Evolutionary conservation across 2,329 filamentous ascomycete genomes (phyloP).

Genomic region (Chaetomium sp.): DNA sequence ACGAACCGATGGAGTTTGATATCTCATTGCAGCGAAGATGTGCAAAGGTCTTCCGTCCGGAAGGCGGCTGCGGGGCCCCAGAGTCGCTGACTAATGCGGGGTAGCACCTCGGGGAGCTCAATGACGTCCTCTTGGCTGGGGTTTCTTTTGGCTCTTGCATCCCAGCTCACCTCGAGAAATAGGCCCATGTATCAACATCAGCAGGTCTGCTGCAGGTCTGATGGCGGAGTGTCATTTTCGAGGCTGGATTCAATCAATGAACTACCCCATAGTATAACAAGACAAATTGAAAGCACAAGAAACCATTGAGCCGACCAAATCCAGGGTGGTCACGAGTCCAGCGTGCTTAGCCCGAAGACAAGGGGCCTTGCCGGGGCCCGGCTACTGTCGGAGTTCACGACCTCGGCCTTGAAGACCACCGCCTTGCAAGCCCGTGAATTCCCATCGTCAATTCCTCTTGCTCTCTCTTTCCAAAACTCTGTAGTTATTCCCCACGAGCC

Average conservation of each 20-base stretch:
- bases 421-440: not conserved
- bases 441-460: not conserved
- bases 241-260: too few relatives aligned
- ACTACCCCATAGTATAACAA: not conserved
- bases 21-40: too few relatives aligned
- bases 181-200: too few relatives aligned
- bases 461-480: not conserved
- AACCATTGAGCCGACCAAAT: too few relatives aligned
- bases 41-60: not conserved
- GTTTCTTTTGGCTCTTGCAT: not conserved
- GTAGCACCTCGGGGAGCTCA: constrained; percentile 1
- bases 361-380: constrained; percentile 4
- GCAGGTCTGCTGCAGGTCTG: too few relatives aligned
- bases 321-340: not conserved
- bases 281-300: not conserved
- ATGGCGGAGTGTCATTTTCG: too few relatives aligned
- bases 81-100: constrained; percentile 19
- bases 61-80: not conserved
- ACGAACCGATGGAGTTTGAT: too few relatives aligned
- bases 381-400: constrained; percentile 18
- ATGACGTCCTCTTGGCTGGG: constrained; percentile 13
- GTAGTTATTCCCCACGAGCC: not conserved
- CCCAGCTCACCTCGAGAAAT: not conserved
- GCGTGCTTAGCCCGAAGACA: not conserved
- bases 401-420: constrained; percentile 1